A percentile compares a stretch with the other conserved stretches of the same genome.
Evolutionary conservation across 805 yeast species (phyloP).

Genomic region (Sungouiozyma intestinalis): DNA sequence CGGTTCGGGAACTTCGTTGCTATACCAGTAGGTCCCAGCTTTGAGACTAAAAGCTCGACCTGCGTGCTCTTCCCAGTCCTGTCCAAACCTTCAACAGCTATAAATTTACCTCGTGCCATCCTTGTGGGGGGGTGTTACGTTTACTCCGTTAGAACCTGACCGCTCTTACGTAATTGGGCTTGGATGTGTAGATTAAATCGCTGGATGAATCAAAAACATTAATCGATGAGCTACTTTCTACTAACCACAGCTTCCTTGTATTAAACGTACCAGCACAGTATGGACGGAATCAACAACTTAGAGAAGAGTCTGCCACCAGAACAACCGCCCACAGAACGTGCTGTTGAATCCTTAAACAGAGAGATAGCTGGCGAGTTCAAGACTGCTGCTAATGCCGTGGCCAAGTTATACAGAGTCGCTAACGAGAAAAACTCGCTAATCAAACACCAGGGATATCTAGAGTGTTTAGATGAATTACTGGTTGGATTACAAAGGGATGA

Average conservation of each 20-base stretch:
- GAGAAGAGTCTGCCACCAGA: constrained; percentile 25
- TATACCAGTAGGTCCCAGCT: constrained; percentile 28
- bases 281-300: constrained; percentile 19
- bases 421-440: constrained; percentile 41
- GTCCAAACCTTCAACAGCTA: constrained; percentile 87
- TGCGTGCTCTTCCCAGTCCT: constrained; percentile 94
- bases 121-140: no score
- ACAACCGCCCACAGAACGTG: constrained; percentile 23
- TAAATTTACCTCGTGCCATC: constrained; percentile 52
- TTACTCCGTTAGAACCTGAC: no score
- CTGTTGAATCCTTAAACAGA: constrained; percentile 30
- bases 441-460: constrained; percentile 49
- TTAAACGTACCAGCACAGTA: no score
- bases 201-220: no score
- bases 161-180: no score
- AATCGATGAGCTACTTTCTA: neutral
- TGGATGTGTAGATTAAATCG: no score
- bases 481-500: constrained; percentile 22
- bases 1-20: constrained; percentile 82
- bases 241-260: neutral
- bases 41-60: constrained; percentile 33
- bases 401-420: constrained; percentile 53
- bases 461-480: constrained; percentile 50
- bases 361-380: constrained; percentile 57
- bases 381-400: constrained; percentile 63